phyloP scores from a whole-genome alignment of 169 alveolate genomes.

The Fabrea salina region DNA sequence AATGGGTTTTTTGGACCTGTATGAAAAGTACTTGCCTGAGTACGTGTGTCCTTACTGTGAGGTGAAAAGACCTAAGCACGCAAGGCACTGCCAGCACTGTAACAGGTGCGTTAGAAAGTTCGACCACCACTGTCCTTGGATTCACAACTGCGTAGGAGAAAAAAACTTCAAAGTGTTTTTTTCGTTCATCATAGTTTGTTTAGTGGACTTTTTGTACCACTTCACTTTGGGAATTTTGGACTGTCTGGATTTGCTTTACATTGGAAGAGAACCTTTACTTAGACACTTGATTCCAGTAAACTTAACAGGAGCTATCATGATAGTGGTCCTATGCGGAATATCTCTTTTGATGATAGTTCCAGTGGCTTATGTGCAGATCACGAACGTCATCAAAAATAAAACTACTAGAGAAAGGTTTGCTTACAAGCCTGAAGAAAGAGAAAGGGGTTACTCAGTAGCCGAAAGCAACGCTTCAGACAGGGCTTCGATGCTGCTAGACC shows the following conservation, averaged over 20 bases:
- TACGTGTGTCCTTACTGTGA: conserved; percentile 19
- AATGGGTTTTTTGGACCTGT: not conserved
- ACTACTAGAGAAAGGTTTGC: conserved; percentile 28
- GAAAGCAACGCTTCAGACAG: not conserved
- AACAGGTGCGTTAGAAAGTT: conserved; percentile 83
- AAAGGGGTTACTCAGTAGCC: too few species aligned
- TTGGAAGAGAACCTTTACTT: not conserved
- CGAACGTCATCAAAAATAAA: not conserved
- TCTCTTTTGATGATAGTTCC: not conserved
- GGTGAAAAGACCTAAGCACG: conserved; percentile 61
- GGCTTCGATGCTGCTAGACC: not conserved
- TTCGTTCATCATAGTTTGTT: not conserved
- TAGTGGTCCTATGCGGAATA: not conserved
- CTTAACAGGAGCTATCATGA: not conserved
- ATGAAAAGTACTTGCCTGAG: conserved; percentile 15
- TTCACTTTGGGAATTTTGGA: conserved; percentile 6
- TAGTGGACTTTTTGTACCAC: not conserved
- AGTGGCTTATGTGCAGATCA: conserved; percentile 7
- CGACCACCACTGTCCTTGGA: conserved; percentile 93
- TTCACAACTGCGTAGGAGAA: conserved; percentile 84
- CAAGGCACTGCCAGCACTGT: conserved; percentile 85
- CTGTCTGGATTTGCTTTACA: not conserved
- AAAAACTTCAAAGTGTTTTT: conserved; percentile 36
- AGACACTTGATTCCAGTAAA: not conserved
- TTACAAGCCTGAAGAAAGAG: not conserved